Percentiles rank a stretch among this genome's conserved stretches.
phyloP scores from a whole-genome alignment of 192 early-diverging fungal genomes.

The Pecoramyces ruminantium region DNA sequence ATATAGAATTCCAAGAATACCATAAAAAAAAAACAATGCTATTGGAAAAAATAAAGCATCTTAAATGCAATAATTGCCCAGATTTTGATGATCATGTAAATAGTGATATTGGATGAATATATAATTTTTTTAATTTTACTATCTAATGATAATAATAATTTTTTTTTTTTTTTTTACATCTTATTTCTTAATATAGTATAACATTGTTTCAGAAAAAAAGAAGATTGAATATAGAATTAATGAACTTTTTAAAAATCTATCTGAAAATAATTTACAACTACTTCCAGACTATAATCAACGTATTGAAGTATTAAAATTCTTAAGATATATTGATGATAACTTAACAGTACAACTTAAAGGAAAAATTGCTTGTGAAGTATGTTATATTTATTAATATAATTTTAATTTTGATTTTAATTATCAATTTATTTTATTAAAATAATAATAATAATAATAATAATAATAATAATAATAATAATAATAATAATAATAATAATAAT shows the following conservation, averaged over 20 bases:
- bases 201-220: slow-evolving; percentile 30
- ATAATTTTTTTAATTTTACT: too few species aligned
- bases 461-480: too few species aligned
- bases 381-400: too few species aligned
- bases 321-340: slow-evolving; percentile 68
- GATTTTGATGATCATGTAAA: slow-evolving; percentile 61
- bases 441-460: too few species aligned
- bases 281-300: slow-evolving; percentile 85
- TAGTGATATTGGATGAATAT: too few species aligned
- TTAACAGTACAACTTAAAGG: slow-evolving; percentile 88
- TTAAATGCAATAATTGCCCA: slow-evolving; percentile 58
- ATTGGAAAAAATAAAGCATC: slow-evolving; percentile 23
- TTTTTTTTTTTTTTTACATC: too few species aligned
- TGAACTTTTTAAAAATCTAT: slow-evolving; percentile 57
- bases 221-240: slow-evolving; percentile 51
- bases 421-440: too few species aligned
- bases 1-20: slow-evolving; percentile 71
- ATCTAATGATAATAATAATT: too few species aligned
- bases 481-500: too few species aligned
- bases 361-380: slow-evolving; percentile 78
- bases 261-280: slow-evolving; percentile 81
- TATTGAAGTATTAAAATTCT: slow-evolving; percentile 60
- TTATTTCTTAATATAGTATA: slow-evolving; percentile 22
- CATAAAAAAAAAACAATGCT: slow-evolving; percentile 37
- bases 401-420: too few species aligned